A percentile compares a stretch with the other conserved stretches of the same genome.
Evolutionary conservation across 2,329 filamentous ascomycete species (phyloP).

Genomic region (Cercospora sp.): DNA sequence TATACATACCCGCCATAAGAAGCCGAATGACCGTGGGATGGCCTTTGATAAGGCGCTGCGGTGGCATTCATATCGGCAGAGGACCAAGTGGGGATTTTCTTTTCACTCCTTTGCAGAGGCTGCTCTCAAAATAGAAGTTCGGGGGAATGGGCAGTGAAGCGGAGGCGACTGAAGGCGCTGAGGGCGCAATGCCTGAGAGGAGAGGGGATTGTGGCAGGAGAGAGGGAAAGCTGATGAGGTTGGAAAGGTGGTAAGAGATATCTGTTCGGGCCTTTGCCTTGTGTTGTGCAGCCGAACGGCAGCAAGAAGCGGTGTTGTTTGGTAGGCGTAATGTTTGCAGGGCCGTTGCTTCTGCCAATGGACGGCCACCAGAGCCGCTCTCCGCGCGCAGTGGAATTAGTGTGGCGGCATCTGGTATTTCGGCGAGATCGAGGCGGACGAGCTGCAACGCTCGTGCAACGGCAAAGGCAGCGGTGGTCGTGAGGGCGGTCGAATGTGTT

Average conservation of each 20-base stretch:
- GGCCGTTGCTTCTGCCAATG: conserved; percentile 9
- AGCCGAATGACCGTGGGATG: conserved; percentile 13
- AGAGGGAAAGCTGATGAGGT: conserved; percentile 12
- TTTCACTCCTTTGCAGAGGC: not conserved
- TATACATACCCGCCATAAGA: conserved; percentile 11
- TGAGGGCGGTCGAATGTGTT: not conserved
- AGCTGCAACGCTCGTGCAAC: not conserved
- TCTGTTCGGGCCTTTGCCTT: conserved; percentile 17
- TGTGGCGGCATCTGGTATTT: not conserved
- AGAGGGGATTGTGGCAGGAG: conserved; percentile 10
- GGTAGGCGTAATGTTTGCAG: conserved; percentile 10
- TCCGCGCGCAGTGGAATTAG: conserved; percentile 1
- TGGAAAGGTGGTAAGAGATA: conserved; percentile 23
- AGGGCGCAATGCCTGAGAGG: conserved; percentile 12
- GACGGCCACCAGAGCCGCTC: not conserved
- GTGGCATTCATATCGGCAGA: conserved; percentile 12
- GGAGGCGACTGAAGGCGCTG: not conserved
- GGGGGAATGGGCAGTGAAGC: conserved; percentile 2
- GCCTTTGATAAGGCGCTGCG: conserved; percentile 9
- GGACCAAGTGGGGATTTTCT: not conserved
- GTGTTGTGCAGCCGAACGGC: not conserved
- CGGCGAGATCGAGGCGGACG: not conserved
- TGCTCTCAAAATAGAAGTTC: conserved; percentile 13
- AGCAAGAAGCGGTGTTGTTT: conserved; percentile 6
- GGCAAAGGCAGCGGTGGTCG: not conserved